Conservation (phyloP, 306 rosid species). For the Castanospermum australe region DNA sequence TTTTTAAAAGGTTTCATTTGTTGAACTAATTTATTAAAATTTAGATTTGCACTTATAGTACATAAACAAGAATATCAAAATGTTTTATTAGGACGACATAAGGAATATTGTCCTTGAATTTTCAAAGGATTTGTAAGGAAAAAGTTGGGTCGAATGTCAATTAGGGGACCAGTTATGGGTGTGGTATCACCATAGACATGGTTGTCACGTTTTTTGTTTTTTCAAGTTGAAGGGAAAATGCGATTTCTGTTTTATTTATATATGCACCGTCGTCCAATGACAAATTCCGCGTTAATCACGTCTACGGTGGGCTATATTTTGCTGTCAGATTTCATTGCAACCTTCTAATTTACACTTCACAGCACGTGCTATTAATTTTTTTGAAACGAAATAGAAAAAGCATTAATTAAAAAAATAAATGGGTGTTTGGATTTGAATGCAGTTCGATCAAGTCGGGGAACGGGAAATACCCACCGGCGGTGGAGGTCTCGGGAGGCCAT, state of each 20-base stretch:
- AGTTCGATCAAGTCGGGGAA: conserved; percentile 69
- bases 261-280: conserved; percentile 28
- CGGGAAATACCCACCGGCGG: conserved; percentile 46
- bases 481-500: conserved; percentile 24
- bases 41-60: too few species aligned
- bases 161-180: conserved; percentile 27
- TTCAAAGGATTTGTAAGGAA: background rate
- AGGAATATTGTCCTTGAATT: background rate
- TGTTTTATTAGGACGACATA: background rate
- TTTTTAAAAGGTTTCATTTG: too few species aligned
- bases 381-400: too few species aligned
- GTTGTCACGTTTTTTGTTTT: conserved; percentile 3
- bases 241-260: background rate
- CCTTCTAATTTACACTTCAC: too few species aligned
- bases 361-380: too few species aligned
- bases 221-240: background rate
- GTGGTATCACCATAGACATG: conserved; percentile 3
- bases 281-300: background rate
- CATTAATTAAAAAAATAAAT: too few species aligned
- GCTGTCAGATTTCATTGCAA: background rate
- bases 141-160: background rate
- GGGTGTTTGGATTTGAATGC: conserved; percentile 36
- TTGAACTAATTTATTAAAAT: too few species aligned
- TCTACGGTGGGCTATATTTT: background rate
- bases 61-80: background rate